A percentile compares a stretch with the other conserved stretches of the same genome.
Conservation (phyloP, 306 rosid species). For the Urtica urens region DNA sequence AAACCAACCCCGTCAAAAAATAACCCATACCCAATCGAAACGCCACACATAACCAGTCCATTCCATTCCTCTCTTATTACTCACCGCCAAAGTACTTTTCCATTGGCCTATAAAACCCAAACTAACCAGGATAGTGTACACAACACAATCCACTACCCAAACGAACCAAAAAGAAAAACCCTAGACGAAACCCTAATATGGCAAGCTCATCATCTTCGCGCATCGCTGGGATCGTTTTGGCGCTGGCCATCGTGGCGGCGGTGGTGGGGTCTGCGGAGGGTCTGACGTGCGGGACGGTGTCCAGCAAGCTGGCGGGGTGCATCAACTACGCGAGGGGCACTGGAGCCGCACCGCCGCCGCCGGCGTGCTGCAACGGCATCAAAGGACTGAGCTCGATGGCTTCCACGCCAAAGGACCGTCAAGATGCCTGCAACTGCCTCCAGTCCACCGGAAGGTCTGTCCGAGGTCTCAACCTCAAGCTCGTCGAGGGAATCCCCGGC, state of each 20-base stretch:
- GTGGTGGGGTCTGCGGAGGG: not conserved
- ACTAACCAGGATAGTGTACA: not conserved
- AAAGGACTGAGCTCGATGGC: slow-evolving; percentile 8
- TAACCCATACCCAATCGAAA: too few relatives aligned
- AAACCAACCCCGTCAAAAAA: not conserved
- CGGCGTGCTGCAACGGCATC: slow-evolving; percentile 18
- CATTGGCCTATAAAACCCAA: slow-evolving; percentile 3
- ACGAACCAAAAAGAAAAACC: not conserved
- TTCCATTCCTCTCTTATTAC: too few relatives aligned
- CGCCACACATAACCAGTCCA: not conserved
- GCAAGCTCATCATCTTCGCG: too few relatives aligned
- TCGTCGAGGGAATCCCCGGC: slow-evolving; percentile 23
- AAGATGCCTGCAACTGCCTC: slow-evolving; percentile 32
- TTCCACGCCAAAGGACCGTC: slow-evolving; percentile 19
- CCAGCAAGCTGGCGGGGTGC: not conserved
- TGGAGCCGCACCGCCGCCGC: not conserved
- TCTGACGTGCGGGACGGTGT: not conserved
- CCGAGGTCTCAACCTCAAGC: not conserved
- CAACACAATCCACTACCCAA: not conserved
- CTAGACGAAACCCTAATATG: too few relatives aligned
- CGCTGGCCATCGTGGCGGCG: too few relatives aligned
- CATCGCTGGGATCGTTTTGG: too few relatives aligned
- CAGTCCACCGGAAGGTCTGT: slow-evolving; percentile 7
- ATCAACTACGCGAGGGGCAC: not conserved
- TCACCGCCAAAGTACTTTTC: too few relatives aligned